Evolutionary conservation across 2,329 filamentous ascomycete genomes (phyloP).

Genomic region (Blastomyces emzantsi): DNA sequence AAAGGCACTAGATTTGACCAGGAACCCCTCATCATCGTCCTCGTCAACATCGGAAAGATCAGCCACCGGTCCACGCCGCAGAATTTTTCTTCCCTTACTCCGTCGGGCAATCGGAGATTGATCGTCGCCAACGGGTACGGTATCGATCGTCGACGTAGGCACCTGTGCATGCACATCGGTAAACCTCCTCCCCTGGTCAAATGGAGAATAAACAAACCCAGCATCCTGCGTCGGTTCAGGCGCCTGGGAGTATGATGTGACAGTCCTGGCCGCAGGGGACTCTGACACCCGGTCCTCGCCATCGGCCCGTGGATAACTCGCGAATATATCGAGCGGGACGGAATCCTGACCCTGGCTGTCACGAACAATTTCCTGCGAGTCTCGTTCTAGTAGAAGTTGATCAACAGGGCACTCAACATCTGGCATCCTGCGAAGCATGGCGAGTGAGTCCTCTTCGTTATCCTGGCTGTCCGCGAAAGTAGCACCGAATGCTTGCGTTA

Average conservation of each 20-base stretch:
- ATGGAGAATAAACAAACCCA: conserved; percentile 65
- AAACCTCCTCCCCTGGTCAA: conserved; percentile 57
- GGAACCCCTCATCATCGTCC: conserved; percentile 26
- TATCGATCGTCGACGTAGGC: conserved; percentile 62
- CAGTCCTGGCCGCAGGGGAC: conserved; percentile 28
- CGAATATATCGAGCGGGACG: conserved; percentile 39
- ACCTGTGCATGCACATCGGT: conserved; percentile 37
- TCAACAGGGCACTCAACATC: conserved; percentile 50
- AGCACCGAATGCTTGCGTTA: conserved; percentile 85
- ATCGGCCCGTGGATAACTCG: conserved; percentile 23
- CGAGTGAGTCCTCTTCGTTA: conserved; percentile 41
- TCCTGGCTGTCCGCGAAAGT: conserved; percentile 63
- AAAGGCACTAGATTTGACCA: conserved; percentile 50
- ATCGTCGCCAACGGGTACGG: conserved; percentile 47
- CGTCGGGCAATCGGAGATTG: conserved; percentile 59
- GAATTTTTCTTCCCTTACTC: conserved; percentile 43
- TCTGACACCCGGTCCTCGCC: conserved; percentile 28
- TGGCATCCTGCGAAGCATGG: conserved; percentile 44
- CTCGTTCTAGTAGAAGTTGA: conserved; percentile 50
- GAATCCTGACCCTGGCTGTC: conserved; percentile 46
- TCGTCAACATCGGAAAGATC: conserved; percentile 41
- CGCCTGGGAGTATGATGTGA: conserved; percentile 59
- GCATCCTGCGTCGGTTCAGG: conserved; percentile 72
- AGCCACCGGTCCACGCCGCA: conserved; percentile 40
- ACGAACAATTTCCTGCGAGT: conserved; percentile 52